These are phyloP conservation scores for Xylaria sp. DNA, from an alignment of 2,329 filamentous ascomycete species.

Conservation along the genomic window DNA sequence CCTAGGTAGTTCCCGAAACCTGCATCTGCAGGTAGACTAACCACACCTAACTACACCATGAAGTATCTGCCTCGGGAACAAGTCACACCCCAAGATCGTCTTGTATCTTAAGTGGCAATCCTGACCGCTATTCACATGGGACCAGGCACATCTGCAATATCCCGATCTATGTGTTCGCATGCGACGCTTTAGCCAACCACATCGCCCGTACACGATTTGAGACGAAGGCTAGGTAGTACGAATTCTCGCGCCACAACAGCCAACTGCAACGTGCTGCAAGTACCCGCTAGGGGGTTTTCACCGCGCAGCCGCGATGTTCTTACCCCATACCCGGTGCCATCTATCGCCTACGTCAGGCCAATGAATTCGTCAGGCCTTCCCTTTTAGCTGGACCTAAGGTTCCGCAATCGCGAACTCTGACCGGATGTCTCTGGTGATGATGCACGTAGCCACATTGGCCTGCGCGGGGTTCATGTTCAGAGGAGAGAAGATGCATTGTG, in stretches of 20 bases:
- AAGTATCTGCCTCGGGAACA: neutral
- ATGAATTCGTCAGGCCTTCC: neutral
- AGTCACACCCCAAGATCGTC: neutral
- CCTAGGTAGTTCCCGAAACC: constrained; percentile 4
- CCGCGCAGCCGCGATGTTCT: neutral
- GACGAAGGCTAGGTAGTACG: neutral
- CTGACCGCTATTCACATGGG: constrained; percentile 21
- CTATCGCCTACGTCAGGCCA: neutral
- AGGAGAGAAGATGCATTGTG: neutral
- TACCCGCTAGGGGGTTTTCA: neutral
- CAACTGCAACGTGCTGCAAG: neutral
- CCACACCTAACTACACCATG: neutral
- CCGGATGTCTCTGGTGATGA: neutral
- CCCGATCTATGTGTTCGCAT: constrained; percentile 26
- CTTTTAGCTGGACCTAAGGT: neutral
- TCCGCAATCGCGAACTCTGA: neutral
- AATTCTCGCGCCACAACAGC: neutral
- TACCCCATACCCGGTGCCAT: neutral
- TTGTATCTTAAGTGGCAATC: constrained; percentile 6
- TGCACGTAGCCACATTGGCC: constrained; percentile 1
- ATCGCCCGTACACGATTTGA: neutral
- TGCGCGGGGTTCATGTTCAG: neutral
- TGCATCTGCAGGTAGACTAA: constrained; percentile 22
- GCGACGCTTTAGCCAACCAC: constrained; percentile 15
- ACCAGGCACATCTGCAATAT: constrained; percentile 25